Evolutionary conservation across 2,329 filamentous ascomycete genomes (phyloP), one percentile per base, ranked within the genome.

Genomic region (Sodiomyces alkalinus): DNA sequence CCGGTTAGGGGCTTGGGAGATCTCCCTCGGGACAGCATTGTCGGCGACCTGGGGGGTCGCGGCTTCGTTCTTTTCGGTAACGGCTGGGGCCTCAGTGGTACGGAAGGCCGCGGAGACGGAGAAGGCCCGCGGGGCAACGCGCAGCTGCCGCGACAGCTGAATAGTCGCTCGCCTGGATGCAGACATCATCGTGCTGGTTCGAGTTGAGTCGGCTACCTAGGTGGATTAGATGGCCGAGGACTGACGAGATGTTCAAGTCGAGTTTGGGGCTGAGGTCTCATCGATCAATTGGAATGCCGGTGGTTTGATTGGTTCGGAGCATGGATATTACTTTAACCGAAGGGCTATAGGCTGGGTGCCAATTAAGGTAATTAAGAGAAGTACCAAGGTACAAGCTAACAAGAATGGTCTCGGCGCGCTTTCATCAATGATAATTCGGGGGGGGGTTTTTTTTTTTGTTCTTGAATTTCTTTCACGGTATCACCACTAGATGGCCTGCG

Each of bases 1-100:
- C 37, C 85, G 73, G 63, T 98, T 98, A 14, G 90, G 90, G 18
- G 87, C 82, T 62, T 98, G 90, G 52, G 64, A 56, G 32, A 67
- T 56, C 38, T 71, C 62, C 44, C 60, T 56, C 18, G 58, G 43
- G 21, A 42, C 46, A 17, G 48, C 42, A 39, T 46, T 56, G 36
- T 61, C 58, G 39, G 57, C 48, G 39, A 56, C 53, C 35, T 58
- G 52, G 33, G 60, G 56, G 6, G 49, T 45, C 20, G 56, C 52
- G 26, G 60, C 55, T 36, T 51, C 49, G 36, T 45, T 43, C 33
- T 58, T 54, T 33, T 49, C 43, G 32, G 50, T 41, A 25, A 58
- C 47, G 29, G 54, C 48, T 22, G 30, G 57, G 45, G 32, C 69
- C 61, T 46, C 59, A 27, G 30, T 31, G 16, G 32, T 32, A 24